These are phyloP conservation scores for Sarocladium brachiariae DNA, from an alignment of 2,329 filamentous ascomycete genomes.

Conservation along the genomic window DNA sequence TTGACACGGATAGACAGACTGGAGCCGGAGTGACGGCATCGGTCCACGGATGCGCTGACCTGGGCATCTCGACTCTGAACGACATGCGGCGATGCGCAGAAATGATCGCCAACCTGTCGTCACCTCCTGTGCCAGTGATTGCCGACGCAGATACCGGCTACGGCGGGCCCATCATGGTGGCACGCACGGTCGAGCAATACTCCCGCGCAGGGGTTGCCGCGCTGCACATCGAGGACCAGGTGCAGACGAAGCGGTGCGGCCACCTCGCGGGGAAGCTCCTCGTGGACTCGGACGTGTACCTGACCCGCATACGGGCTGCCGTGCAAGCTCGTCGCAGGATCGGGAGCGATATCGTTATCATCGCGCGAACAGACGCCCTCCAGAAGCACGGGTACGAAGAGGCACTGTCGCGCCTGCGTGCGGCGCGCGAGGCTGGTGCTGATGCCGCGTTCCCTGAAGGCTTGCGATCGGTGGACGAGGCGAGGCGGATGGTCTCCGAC, in stretches of 20 bases:
- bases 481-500: slow-evolving; percentile 35
- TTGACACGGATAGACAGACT: slow-evolving; percentile 33
- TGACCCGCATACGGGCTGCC: slow-evolving; percentile 51
- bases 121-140: slow-evolving; percentile 50
- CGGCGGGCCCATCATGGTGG: slow-evolving; percentile 45
- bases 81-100: slow-evolving; percentile 59
- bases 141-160: slow-evolving; percentile 56
- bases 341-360: slow-evolving; percentile 53
- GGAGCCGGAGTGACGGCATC: slow-evolving; percentile 57
- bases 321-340: slow-evolving; percentile 38
- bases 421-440: slow-evolving; percentile 47
- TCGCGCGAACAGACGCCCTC: slow-evolving; percentile 57
- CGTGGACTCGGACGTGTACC: slow-evolving; percentile 42
- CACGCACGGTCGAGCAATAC: slow-evolving; percentile 46
- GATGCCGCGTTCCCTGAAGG: slow-evolving; percentile 57
- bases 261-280: slow-evolving; percentile 56
- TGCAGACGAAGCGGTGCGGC: slow-evolving; percentile 58
- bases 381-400: slow-evolving; percentile 51
- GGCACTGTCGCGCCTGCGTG: slow-evolving; percentile 41
- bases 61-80: slow-evolving; percentile 53
- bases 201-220: slow-evolving; percentile 48
- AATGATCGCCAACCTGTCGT: slow-evolving; percentile 57
- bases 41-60: slow-evolving; percentile 54
- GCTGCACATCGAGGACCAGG: slow-evolving; percentile 58
- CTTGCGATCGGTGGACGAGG: slow-evolving; percentile 43